Evolutionary conservation across 1,139 yeast species (phyloP).

Genomic region (Kazachstania sp.): DNA sequence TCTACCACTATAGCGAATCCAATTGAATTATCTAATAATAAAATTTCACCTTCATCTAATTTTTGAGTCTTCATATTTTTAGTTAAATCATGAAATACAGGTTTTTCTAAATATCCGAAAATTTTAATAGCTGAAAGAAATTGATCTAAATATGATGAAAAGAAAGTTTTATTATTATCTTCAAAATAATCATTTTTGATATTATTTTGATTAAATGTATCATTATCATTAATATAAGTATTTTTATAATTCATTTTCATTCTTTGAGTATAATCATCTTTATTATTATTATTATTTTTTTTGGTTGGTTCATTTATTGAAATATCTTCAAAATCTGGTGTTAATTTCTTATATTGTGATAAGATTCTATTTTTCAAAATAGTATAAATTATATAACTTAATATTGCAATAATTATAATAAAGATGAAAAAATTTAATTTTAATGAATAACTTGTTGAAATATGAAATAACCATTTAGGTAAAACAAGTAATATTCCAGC

Average conservation of each 20-base stretch:
- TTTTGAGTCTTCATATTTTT: conserved; percentile 88
- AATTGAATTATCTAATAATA: conserved; percentile 60
- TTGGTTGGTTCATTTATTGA: background rate
- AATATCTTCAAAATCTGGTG: conserved; percentile 3
- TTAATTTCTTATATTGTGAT: conserved; percentile 16
- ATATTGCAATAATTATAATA: background rate
- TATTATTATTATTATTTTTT: background rate
- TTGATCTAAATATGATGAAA: conserved; percentile 65
- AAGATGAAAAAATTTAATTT: background rate
- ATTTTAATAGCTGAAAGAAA: conserved; percentile 85
- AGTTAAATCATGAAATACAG: conserved; percentile 87
- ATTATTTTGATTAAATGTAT: background rate
- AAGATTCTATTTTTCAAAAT: conserved; percentile 9
- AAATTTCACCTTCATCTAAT: conserved; percentile 64
- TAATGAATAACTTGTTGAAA: background rate
- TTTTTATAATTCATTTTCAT: background rate
- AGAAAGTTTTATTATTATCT: conserved; percentile 10
- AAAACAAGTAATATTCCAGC: background rate
- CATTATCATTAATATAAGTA: background rate
- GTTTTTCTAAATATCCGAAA: conserved; percentile 84
- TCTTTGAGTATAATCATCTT: background rate
- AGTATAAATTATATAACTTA: conserved; percentile 7
- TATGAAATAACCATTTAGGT: background rate
- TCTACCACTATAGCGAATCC: conserved; percentile 95
- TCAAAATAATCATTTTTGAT: background rate